Conservation (phyloP, 805 yeast genomes). For the Saturnispora sekii region DNA sequence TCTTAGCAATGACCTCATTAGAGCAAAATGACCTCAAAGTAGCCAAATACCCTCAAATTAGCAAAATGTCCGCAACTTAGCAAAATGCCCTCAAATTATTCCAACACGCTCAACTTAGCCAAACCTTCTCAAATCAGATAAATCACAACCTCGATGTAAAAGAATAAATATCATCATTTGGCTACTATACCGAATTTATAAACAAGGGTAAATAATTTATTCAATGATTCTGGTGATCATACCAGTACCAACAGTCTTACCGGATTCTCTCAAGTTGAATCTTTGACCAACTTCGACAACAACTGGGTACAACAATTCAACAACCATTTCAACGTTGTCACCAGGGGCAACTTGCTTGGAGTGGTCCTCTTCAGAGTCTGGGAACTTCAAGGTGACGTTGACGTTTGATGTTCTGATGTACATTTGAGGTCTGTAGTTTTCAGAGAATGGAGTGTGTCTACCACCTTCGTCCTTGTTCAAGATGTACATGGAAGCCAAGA, state of each 20-base stretch:
- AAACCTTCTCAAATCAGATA: neutral
- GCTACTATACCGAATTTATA: conserved; percentile 2
- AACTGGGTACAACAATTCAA: conserved; percentile 81
- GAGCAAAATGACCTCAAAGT: too few relatives aligned
- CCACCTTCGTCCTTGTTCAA: conserved; percentile 98
- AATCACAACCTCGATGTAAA: neutral
- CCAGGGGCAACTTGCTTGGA: conserved; percentile 94
- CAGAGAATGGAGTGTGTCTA: conserved; percentile 95
- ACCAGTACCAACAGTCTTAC: conserved; percentile 98
- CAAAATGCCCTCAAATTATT: too few relatives aligned
- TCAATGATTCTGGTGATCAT: conserved; percentile 64
- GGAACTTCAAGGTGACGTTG: conserved; percentile 84
- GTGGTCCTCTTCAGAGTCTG: conserved; percentile 68
- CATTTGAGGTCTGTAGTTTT: conserved; percentile 97
- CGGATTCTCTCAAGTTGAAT: conserved; percentile 99
- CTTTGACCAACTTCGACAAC: conserved; percentile 95
- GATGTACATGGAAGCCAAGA: conserved; percentile 87
- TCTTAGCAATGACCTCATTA: too few relatives aligned
- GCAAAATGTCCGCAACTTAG: too few relatives aligned
- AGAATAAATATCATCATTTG: neutral
- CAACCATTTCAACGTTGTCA: conserved; percentile 95
- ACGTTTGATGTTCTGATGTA: conserved; percentile 95
- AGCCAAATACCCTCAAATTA: too few relatives aligned
- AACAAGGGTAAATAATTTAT: conserved; percentile 10
- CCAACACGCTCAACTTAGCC: neutral